These are phyloP conservation scores for Clitoria ternatea DNA, from an alignment of 306 rosid species.

Conservation along the genomic window DNA sequence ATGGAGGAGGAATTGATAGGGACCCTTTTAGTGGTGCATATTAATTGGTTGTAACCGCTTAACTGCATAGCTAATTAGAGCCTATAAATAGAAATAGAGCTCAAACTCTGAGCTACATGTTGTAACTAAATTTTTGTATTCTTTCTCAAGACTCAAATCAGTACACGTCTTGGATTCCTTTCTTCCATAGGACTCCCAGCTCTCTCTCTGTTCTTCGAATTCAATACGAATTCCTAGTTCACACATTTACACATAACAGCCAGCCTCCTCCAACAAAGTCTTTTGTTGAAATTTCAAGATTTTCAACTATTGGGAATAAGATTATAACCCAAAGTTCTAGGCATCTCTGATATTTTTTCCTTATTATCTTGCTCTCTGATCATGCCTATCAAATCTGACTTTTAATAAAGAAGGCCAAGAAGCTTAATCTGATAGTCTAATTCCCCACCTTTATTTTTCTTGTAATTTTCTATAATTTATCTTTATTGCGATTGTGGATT, in stretches of 20 bases:
- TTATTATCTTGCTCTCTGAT: conserved; percentile 40
- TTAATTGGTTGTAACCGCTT: not conserved
- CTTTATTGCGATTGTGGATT: conserved; percentile 26
- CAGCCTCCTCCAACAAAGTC: too few relatives aligned
- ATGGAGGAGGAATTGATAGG: not conserved
- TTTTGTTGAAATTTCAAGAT: too few relatives aligned
- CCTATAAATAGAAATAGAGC: not conserved
- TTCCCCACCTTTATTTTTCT: not conserved
- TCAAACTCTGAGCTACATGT: not conserved
- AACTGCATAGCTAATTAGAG: not conserved
- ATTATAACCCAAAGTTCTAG: conserved; percentile 34
- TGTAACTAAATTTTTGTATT: not conserved
- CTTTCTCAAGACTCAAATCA: not conserved
- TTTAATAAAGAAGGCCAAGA: conserved; percentile 26
- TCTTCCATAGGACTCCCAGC: not conserved
- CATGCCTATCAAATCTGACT: conserved; percentile 48
- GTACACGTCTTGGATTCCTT: not conserved
- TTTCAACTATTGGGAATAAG: conserved; percentile 32
- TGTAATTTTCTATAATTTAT: not conserved
- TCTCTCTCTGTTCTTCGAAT: too few relatives aligned
- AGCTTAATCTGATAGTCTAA: conserved; percentile 23
- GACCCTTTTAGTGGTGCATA: not conserved
- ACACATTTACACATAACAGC: too few relatives aligned
- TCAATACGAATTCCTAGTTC: too few relatives aligned
- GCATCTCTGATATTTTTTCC: conserved; percentile 39